Conservation (phyloP, 2,329 filamentous ascomycete species). For the Pleomassaria siparia region DNA sequence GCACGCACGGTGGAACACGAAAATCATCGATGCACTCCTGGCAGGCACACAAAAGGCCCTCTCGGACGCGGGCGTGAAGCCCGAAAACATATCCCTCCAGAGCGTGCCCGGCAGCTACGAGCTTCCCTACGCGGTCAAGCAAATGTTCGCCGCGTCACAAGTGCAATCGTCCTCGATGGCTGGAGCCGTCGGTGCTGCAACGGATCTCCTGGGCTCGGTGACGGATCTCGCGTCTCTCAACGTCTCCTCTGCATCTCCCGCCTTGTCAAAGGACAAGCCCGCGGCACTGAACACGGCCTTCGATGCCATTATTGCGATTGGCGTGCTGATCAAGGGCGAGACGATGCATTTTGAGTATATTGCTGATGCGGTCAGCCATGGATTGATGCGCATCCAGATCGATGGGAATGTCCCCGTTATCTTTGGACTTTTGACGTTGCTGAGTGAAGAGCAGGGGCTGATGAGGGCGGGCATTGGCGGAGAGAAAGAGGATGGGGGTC, state of each 20-base stretch:
- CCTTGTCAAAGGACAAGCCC: conserved; percentile 2
- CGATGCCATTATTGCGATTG: conserved; percentile 92
- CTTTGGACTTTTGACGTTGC: conserved; percentile 86
- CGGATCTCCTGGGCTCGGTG: conserved; percentile 73
- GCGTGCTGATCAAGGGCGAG: conserved; percentile 96
- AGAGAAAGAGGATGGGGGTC: conserved; percentile 53
- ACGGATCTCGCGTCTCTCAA: conserved; percentile 56
- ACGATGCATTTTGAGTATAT: conserved; percentile 99
- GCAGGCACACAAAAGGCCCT: conserved; percentile 78
- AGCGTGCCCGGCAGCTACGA: conserved; percentile 94
- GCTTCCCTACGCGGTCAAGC: conserved; percentile 84
- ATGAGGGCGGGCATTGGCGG: conserved; percentile 73
- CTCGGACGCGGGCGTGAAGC: conserved; percentile 74
- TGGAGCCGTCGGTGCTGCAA: conserved; percentile 65
- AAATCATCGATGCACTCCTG: conserved; percentile 84
- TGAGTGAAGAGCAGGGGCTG: conserved; percentile 84
- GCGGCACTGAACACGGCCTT: conserved; percentile 63
- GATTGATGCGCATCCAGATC: conserved; percentile 90
- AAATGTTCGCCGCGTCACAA: conserved; percentile 84
- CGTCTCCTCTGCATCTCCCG: conserved; percentile 38
- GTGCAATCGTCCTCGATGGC: conserved; percentile 67
- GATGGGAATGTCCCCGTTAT: conserved; percentile 87
- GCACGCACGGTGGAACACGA: conserved; percentile 92
- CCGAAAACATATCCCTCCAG: conserved; percentile 85
- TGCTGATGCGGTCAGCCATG: conserved; percentile 83